Evolutionary conservation across 1,284 basidiomycete species (phyloP).

Genomic region (Malassezia japonica): DNA sequence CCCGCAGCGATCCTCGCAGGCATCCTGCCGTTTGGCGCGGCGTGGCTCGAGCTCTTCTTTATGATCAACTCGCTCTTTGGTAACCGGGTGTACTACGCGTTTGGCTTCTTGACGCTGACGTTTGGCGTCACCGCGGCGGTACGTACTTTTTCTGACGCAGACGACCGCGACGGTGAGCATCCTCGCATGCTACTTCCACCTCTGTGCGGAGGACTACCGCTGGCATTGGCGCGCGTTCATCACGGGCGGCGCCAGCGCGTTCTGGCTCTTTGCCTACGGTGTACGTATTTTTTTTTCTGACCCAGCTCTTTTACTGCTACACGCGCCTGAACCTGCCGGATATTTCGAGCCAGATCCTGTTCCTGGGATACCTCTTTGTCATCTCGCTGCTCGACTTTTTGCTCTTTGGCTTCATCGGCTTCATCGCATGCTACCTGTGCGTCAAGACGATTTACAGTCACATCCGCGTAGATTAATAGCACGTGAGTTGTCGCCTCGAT

Average conservation of each 20-base stretch:
- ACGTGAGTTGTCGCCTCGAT: conserved; percentile 4
- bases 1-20: conserved; percentile 72
- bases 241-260: conserved; percentile 82
- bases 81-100: conserved; percentile 58
- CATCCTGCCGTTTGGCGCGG: conserved; percentile 88
- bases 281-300: conserved; percentile 4
- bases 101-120: conserved; percentile 81
- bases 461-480: conserved; percentile 35
- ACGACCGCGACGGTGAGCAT: conserved; percentile 42
- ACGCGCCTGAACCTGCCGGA: conserved; percentile 74
- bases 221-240: conserved; percentile 97
- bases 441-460: conserved; percentile 33
- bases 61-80: conserved; percentile 87
- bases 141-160: conserved; percentile 57
- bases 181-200: conserved; percentile 59
- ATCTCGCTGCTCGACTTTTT: conserved; percentile 77
- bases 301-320: conserved; percentile 70
- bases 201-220: conserved; percentile 91
- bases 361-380: conserved; percentile 80
- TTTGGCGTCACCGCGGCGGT: conserved; percentile 73
- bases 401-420: conserved; percentile 56
- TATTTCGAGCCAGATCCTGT: conserved; percentile 71
- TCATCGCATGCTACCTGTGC: conserved; percentile 30
- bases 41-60: conserved; percentile 91
- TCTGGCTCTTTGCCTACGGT: conserved; percentile 77